Base-by-base conservation (phyloP, 2,329 filamentous ascomycete species). In the Colletotrichum lupini region DNA sequence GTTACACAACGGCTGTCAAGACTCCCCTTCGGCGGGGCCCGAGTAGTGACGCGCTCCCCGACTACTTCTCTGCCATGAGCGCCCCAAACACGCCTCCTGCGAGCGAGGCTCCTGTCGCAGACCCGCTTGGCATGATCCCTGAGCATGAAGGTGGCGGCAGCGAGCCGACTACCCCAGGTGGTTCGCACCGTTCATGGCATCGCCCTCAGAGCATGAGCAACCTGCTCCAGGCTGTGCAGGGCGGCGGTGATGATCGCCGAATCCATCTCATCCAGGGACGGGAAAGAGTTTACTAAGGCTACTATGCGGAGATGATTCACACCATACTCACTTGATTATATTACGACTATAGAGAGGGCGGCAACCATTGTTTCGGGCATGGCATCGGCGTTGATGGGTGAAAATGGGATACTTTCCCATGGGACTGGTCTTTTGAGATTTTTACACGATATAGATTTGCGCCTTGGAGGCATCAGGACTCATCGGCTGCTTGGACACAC, bases 1-100 rank as follows among this genome's bases (percentile, higher is more conserved):
- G 93, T 69, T 95, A 95, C 80, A 88, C 89, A 19, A 95, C 93
- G 1, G 93, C 93, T 0, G 90, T 95, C 30, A 90, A 89, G 75
- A 90, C 91, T 0, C 90, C 91, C 5, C 88, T 90, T 19, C 87
- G 89, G 63, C 86, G 85, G 16, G 86, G 84, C 61, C 86, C 85
- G 56, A 86, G 87, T 26, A 85, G 86, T 37, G 81, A 84, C 5
- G 82, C 82, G 14, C 86, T 94, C 6, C 93, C 93, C 0, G 91
- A 93, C 78, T 95, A 95, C 78, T 83, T 88, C 68, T 88, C 92
- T 2, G 92, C 90, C 1, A 83, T 89, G 56, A 89, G 86, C 76
- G 85, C 85, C 32, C 89, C 90, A 6, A 80, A 81, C 24, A 87
- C 88, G 14, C 86, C 87, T 1, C 84, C 84, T 1, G 81, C 82